Evolutionary conservation across 768 basidiomycete genomes (phyloP), one percentile per base, ranked within the genome.

Genomic region (Butyriboletus loyo): DNA sequence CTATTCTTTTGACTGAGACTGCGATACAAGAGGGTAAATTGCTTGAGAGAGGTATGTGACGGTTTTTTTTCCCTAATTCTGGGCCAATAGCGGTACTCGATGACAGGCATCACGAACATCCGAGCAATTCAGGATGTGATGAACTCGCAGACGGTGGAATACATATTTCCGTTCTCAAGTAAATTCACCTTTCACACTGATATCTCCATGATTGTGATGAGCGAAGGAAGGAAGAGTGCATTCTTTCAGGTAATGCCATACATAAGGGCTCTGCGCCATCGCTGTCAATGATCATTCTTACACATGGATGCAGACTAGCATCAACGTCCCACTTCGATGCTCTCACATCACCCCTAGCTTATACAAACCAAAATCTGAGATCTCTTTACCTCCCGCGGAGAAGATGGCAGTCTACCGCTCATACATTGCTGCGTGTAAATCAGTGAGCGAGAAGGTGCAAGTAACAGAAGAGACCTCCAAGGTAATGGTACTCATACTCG

Each of bases 171-270:
- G 1, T 92, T 81, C 67, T 67, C 65, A 24, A 87, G 83, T 63
- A 75, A 65, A 52, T 92, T 86, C 66, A 67, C 76, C 8, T 92
- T 93, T 60, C 75, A 83, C 19, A 90, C 88, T 1, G 88, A 91
- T 58, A 68, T 88, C n/a, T 75, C 69, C n/a, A 81, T 85, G 53
- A 56, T 92, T 19, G 68, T 87, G 0, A 68, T 86, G 10, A 76
- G 78, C 36, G 77, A 85, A 52, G 87, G 89, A 28, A 74, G 74
- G 53, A 84, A 82, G 67, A 89, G 87, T 58, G 73, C 85, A 2
- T 85, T 93, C 62, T 86, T 90, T 66, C 76, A 83, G 77, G 89
- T 87, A 51, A 50, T 17, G 6, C 22, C 8, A 28, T 17, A 62
- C 25, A 28, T 7, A 5, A 4, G 22, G 31, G 0, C 5, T n/a